Evolutionary conservation across 2,329 filamentous ascomycete genomes (phyloP).

Genomic region (Fusarium secorum): DNA sequence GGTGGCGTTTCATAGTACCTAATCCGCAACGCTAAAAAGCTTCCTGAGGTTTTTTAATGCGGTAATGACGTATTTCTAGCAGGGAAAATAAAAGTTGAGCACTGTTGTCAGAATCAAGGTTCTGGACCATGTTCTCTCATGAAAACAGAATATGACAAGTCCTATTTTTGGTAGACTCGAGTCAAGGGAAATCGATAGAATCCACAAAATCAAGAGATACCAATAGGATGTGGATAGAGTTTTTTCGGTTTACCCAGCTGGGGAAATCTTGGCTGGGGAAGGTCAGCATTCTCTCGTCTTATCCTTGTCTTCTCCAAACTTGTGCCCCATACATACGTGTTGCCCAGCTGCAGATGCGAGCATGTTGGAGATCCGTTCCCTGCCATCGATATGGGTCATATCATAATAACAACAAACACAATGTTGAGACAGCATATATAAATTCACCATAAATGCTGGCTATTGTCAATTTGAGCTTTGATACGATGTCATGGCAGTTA

Average conservation of each 20-base stretch:
- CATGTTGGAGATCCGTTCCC: background rate
- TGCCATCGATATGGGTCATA: background rate
- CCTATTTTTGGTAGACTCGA: background rate
- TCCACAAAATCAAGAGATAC: constrained; percentile 1
- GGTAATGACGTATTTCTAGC: constrained; percentile 37
- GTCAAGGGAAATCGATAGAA: background rate
- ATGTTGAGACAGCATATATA: too few species aligned
- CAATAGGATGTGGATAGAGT: background rate
- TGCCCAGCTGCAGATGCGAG: background rate
- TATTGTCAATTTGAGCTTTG: background rate
- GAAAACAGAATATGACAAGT: constrained; percentile 2
- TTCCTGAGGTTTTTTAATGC: constrained; percentile 8
- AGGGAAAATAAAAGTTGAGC: background rate
- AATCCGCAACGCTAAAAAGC: constrained; percentile 21
- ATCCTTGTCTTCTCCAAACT: constrained; percentile 22
- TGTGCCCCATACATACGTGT: constrained; percentile 3
- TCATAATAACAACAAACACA: background rate
- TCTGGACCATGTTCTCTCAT: constrained; percentile 14
- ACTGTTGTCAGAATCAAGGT: constrained; percentile 25
- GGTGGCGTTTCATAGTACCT: constrained; percentile 26
- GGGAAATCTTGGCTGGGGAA: constrained; percentile 14
- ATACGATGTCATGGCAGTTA: background rate
- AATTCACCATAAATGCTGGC: background rate
- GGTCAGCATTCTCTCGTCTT: constrained; percentile 1
- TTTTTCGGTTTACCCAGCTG: constrained; percentile 13